phyloP scores from a whole-genome alignment of 2,329 filamentous ascomycete species.

The Sordariomycetes sp. region DNA sequence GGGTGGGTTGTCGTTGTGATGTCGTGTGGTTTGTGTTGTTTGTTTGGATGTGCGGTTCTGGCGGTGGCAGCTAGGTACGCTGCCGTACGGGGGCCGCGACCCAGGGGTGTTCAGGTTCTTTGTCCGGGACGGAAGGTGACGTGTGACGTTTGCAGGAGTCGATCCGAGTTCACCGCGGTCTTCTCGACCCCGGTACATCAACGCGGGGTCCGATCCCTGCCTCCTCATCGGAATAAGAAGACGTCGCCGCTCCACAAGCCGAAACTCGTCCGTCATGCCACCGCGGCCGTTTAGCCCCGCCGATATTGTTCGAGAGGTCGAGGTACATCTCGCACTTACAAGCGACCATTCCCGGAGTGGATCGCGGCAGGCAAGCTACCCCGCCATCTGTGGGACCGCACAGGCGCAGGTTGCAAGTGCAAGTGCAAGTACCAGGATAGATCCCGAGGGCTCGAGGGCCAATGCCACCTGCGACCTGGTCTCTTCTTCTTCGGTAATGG shows the following conservation, averaged over 20 bases:
- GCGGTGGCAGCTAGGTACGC: too few relatives aligned
- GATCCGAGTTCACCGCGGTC: too few relatives aligned
- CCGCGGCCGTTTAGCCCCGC: too few relatives aligned
- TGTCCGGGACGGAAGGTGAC: too few relatives aligned
- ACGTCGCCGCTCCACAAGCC: too few relatives aligned
- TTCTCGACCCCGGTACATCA: too few relatives aligned
- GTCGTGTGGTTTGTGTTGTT: not conserved
- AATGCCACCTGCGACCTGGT: not conserved
- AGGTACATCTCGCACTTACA: not conserved
- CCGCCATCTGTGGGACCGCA: not conserved
- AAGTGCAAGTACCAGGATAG: not conserved
- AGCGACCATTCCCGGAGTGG: not conserved
- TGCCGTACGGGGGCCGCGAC: too few relatives aligned
- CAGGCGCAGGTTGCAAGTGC: not conserved
- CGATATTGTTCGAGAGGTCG: not conserved
- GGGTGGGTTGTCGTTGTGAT: not conserved
- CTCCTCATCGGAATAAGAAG: too few relatives aligned
- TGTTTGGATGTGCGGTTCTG: not conserved
- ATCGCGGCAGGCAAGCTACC: not conserved
- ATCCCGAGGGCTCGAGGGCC: not conserved
- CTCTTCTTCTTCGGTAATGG: not conserved
- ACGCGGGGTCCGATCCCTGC: too few relatives aligned
- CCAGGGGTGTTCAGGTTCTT: too few relatives aligned
- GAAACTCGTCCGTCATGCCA: too few relatives aligned
- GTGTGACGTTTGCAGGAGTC: too few relatives aligned